Evolutionary conservation across 176 grass and related monocot genomes (phyloP).

Genomic region (Musa schizocarpa): DNA sequence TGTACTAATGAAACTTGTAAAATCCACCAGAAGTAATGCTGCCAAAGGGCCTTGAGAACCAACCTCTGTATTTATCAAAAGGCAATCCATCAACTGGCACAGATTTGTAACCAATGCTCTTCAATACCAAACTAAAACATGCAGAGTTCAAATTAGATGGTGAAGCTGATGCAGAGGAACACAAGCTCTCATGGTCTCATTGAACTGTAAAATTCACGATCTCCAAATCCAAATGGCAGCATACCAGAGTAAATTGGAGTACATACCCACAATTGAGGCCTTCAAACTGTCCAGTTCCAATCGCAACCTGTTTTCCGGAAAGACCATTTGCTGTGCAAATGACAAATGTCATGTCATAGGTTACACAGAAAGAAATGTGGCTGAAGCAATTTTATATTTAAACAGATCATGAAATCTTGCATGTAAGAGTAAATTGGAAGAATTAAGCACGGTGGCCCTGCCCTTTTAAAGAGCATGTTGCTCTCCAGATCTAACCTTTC

Average conservation of each 20-base stretch:
- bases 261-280: conserved; percentile 67
- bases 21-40: background rate
- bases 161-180: background rate
- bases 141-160: conserved; percentile 8
- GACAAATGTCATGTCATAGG: conserved; percentile 2
- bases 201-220: conserved; percentile 3
- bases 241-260: conserved; percentile 5
- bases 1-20: background rate
- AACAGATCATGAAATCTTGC: background rate
- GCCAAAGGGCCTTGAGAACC: background rate
- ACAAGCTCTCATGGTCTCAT: background rate
- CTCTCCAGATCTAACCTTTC: conserved; percentile 42
- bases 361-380: background rate
- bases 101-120: conserved; percentile 94
- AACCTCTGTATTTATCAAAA: conserved; percentile 72
- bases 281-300: conserved; percentile 72
- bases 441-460: background rate
- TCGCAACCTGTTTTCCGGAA: conserved; percentile 55
- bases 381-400: background rate
- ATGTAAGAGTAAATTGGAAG: background rate
- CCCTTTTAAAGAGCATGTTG: background rate
- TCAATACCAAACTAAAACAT: conserved; percentile 59
- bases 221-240: too few relatives aligned
- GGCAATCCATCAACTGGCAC: conserved; percentile 62
- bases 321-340: conserved; percentile 45